Conservation (phyloP, 2,329 filamentous ascomycete species). For the Raffaelea albimanens region DNA sequence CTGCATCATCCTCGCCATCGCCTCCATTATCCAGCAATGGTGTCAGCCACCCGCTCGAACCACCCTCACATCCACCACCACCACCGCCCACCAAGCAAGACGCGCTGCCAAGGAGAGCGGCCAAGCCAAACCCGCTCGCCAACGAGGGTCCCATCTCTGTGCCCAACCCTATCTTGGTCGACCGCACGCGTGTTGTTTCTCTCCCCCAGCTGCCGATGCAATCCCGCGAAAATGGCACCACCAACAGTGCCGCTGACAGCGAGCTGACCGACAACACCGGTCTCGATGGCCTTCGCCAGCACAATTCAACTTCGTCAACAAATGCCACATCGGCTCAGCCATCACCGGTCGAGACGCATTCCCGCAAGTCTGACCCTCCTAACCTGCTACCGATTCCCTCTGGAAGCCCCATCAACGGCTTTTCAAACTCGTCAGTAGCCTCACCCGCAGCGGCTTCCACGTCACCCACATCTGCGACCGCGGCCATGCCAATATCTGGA, state of each 20-base stretch:
- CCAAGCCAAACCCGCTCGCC: constrained; percentile 1
- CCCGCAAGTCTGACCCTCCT: constrained; percentile 15
- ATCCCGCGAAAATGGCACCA: not conserved
- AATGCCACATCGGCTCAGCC: constrained; percentile 21
- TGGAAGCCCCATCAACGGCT: not conserved
- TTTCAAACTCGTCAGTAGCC: not conserved
- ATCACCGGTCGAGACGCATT: constrained; percentile 21
- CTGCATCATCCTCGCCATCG: not conserved
- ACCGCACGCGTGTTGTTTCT: constrained; percentile 7
- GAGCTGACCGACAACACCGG: constrained; percentile 1
- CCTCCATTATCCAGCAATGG: too few species aligned
- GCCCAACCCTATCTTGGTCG: constrained; percentile 6
- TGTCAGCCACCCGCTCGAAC: too few species aligned
- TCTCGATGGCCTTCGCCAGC: constrained; percentile 16
- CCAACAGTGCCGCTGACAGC: constrained; percentile 2
- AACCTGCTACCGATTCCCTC: not conserved
- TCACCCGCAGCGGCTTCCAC: not conserved
- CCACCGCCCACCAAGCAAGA: constrained; percentile 8
- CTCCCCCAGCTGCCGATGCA: not conserved
- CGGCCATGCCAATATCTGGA: not conserved
- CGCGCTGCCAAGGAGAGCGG: not conserved
- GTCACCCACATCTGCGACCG: too few species aligned
- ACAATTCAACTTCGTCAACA: constrained; percentile 25
- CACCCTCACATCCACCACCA: constrained; percentile 1
- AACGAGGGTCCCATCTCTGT: constrained; percentile 9